A percentile compares a stretch with the other conserved stretches of the same genome.
Conservation (phyloP, 2,329 filamentous ascomycete genomes). For the Tolypocladium inflatum region DNA sequence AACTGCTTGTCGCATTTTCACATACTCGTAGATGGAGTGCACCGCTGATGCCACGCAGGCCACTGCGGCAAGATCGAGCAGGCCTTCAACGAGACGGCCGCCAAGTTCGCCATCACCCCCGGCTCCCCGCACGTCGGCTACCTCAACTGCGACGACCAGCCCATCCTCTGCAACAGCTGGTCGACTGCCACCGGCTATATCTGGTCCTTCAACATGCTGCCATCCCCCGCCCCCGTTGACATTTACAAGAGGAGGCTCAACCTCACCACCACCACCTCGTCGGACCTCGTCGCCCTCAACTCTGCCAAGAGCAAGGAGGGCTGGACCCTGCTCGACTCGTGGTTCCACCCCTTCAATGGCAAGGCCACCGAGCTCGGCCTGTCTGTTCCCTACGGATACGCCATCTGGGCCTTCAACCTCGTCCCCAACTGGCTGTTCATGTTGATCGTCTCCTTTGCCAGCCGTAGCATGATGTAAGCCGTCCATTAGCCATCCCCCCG, state of each 20-base stretch:
- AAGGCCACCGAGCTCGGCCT: constrained; percentile 52
- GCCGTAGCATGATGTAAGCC: constrained; percentile 65
- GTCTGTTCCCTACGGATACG: constrained; percentile 55
- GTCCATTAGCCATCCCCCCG: neutral
- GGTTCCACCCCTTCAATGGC: constrained; percentile 71
- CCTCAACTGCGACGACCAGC: constrained; percentile 66
- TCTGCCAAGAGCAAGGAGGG: constrained; percentile 39
- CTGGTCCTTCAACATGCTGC: constrained; percentile 59
- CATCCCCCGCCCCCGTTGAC: constrained; percentile 52
- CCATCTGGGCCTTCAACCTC: constrained; percentile 56
- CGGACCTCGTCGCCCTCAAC: constrained; percentile 52
- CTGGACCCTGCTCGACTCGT: constrained; percentile 44
- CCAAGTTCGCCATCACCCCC: constrained; percentile 51
- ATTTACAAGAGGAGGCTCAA: constrained; percentile 60
- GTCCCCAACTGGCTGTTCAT: constrained; percentile 71
- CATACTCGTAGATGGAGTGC: neutral
- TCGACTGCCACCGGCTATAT: constrained; percentile 53
- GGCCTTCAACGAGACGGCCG: constrained; percentile 57
- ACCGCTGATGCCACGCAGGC: constrained; percentile 31
- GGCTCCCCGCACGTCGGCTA: constrained; percentile 57
- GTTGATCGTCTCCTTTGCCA: constrained; percentile 64
- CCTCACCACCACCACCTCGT: constrained; percentile 55
- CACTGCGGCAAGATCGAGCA: constrained; percentile 54
- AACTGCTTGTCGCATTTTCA: neutral
- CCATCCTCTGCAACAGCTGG: constrained; percentile 68